Evolutionary conservation across 352 stramenopile genomes (phyloP), one percentile per base, ranked within the genome.

Genomic region (Phytopythium ostracodes): DNA sequence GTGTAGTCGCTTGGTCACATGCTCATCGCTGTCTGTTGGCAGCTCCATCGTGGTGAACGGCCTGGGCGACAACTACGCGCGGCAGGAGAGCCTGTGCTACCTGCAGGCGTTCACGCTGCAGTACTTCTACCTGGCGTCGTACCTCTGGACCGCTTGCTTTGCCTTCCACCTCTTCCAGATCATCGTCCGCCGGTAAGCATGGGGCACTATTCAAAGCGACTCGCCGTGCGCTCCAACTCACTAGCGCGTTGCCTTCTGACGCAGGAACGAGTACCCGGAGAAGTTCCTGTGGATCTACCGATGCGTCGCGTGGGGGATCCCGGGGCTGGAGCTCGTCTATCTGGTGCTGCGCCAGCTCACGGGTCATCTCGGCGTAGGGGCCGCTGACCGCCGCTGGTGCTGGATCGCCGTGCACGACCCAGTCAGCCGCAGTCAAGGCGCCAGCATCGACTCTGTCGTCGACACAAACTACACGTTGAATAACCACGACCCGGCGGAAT

Each of bases 91-190:
- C 17, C 58, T 81, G 33, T 92, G 83, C 71, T 92, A 89, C 60
- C 59, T 75, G 22, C 84, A 92, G 66, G 84, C 81, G 17, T 63
- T 89, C 59, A 64, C 73, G 44, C 69, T 94, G 43, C 83, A 91
- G 67, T 94, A 91, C 63, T 92, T 90, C 53, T 89, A 89, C 64
- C 65, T 94, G 31, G 80, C 86, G 44, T 92, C 82, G 36, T 93
- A 91, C 60, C 66, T 94, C 56, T 94, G 86, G 86, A 94, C 86
- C 0, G 75, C 71, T 2, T 94, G 86, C 72, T 94, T 94, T 54
- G 86, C 86, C 35, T 92, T 92, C 56, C 81, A 94, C 65, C 72
- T 94, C 60, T 94, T 91, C 71, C 83, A 92, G 66, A 90, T 94
- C 76, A 88, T 94, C 53, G 81, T 91, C 44, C 82, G 88, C 56